Evolutionary conservation across 352 stramenopile species (phyloP).

Genomic region (Globisporangium abappressorium): DNA sequence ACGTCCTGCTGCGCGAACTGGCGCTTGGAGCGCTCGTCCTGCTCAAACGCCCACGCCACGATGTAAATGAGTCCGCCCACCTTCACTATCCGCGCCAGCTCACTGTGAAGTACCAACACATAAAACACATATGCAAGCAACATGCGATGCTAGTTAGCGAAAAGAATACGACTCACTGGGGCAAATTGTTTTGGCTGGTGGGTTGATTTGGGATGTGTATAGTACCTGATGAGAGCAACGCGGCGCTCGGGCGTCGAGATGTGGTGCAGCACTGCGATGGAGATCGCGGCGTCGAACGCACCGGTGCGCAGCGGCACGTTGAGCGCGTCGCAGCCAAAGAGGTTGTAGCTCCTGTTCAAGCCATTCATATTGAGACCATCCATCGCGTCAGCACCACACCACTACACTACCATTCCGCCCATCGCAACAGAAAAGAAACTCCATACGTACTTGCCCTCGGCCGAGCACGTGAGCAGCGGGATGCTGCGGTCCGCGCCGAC

Average conservation of each 20-base stretch:
- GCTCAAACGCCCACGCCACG: conserved; percentile 82
- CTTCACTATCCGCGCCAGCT: conserved; percentile 61
- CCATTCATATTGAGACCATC: background rate
- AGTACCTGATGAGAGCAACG: conserved; percentile 62
- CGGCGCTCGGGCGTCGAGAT: conserved; percentile 75
- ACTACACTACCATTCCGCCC: background rate
- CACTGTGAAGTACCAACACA: conserved; percentile 27
- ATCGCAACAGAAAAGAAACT: background rate
- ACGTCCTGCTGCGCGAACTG: conserved; percentile 77
- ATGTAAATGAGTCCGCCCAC: conserved; percentile 58
- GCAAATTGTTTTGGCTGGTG: too few species aligned
- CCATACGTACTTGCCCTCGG: conserved; percentile 29
- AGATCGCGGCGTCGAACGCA: conserved; percentile 76
- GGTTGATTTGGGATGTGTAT: background rate
- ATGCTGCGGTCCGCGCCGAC: conserved; percentile 76
- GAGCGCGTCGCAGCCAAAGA: conserved; percentile 74
- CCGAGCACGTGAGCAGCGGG: conserved; percentile 58
- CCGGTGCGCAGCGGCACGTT: conserved; percentile 53
- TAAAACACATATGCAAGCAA: background rate
- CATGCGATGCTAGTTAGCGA: background rate
- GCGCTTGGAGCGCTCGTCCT: conserved; percentile 74
- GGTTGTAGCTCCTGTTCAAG: conserved; percentile 37
- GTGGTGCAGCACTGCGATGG: conserved; percentile 81
- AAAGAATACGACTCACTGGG: background rate
- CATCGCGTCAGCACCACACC: background rate